Conservation (phyloP, 1,284 basidiomycete genomes). For the Mycocalia duriaeana region DNA sequence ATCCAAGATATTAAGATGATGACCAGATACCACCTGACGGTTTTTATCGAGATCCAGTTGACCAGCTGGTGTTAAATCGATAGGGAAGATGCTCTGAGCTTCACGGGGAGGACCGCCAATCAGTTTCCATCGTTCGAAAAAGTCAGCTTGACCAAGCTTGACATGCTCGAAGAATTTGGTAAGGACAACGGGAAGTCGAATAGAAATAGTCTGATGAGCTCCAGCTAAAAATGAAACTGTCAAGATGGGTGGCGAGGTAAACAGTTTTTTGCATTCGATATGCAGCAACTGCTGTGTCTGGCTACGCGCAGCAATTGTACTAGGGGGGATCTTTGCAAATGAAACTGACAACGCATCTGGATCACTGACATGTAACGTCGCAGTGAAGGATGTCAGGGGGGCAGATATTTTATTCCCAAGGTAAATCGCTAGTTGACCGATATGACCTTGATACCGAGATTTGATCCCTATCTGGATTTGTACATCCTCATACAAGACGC, state of each 20-base stretch:
- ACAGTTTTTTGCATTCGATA: constrained; percentile 89
- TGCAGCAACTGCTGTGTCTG: constrained; percentile 93
- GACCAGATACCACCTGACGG: constrained; percentile 72
- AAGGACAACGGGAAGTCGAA: constrained; percentile 83
- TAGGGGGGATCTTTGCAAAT: constrained; percentile 87
- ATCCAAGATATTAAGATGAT: constrained; percentile 72
- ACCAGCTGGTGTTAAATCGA: constrained; percentile 62
- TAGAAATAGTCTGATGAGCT: constrained; percentile 79
- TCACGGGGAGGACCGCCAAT: constrained; percentile 94
- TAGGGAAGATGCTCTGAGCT: constrained; percentile 83
- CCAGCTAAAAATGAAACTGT: constrained; percentile 91
- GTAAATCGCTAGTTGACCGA: constrained; percentile 90
- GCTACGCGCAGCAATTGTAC: constrained; percentile 72
- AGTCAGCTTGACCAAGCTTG: constrained; percentile 75
- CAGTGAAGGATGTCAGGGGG: constrained; percentile 85
- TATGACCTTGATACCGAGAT: constrained; percentile 89
- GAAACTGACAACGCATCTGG: constrained; percentile 72
- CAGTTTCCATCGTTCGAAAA: constrained; percentile 97
- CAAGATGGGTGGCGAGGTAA: constrained; percentile 76
- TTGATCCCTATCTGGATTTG: constrained; percentile 96
- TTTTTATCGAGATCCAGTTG: constrained; percentile 75
- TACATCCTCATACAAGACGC: constrained; percentile 92
- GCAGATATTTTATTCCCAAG: constrained; percentile 93
- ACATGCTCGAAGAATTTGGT: constrained; percentile 95
- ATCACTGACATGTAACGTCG: constrained; percentile 72